These are phyloP conservation scores for Thalassiosira mediterranea DNA, from an alignment of 352 stramenopile species.

Conservation along the genomic window DNA sequence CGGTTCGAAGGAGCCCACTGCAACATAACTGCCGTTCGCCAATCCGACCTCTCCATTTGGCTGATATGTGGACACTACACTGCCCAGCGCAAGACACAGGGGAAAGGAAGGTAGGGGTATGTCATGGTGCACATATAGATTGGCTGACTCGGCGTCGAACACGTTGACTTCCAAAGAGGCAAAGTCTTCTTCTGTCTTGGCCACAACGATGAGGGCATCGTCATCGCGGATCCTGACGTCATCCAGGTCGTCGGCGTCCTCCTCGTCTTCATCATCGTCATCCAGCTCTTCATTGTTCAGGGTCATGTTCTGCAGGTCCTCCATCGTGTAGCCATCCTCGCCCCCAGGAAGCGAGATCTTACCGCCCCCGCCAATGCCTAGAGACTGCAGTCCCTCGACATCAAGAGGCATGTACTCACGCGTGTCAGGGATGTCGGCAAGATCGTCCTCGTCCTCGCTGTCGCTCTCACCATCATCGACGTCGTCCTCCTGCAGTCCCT, in stretches of 20 bases:
- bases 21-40: slow-evolving; percentile 92
- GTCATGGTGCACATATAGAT: slow-evolving; percentile 99
- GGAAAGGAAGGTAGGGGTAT: slow-evolving; percentile 98
- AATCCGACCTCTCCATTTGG: slow-evolving; percentile 79
- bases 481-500: slow-evolving; percentile 14
- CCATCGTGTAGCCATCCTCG: slow-evolving; percentile 39
- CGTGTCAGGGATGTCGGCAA: slow-evolving; percentile 80
- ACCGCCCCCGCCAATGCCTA: slow-evolving; percentile 62
- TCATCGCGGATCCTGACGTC: slow-evolving; percentile 93
- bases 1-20: slow-evolving; percentile 98
- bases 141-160: slow-evolving; percentile 95
- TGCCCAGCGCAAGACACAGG: slow-evolving; percentile 95
- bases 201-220: slow-evolving; percentile 94
- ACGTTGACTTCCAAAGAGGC: slow-evolving; percentile 98
- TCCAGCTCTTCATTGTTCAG: slow-evolving; percentile 43
- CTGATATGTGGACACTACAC: slow-evolving; percentile 38
- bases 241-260: slow-evolving; percentile 73
- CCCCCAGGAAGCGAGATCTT: slow-evolving; percentile 23
- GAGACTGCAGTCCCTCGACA: slow-evolving; percentile 74
- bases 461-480: slow-evolving; percentile 56
- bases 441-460: slow-evolving; percentile 78
- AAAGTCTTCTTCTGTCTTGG: slow-evolving; percentile 97
- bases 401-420: slow-evolving; percentile 80
- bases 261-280: slow-evolving; percentile 72
- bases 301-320: slow-evolving; percentile 59